Percentiles rank a stretch among this genome's conserved stretches.
phyloP scores from a whole-genome alignment of 257 asterid species.

The Plantago major region DNA sequence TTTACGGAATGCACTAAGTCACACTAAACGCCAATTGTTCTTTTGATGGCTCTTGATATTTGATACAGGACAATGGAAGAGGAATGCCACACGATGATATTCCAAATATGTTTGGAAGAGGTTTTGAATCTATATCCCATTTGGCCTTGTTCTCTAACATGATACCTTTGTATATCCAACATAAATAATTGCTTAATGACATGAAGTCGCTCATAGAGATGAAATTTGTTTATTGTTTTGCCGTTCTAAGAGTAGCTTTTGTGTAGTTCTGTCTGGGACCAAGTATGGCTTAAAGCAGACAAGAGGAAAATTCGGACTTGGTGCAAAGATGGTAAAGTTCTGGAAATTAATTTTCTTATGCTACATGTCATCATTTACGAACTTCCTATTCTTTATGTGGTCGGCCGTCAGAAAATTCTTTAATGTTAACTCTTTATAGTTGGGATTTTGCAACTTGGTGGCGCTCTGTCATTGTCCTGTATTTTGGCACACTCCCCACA shows the following conservation, averaged over 20 bases:
- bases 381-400: not conserved
- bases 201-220: too few relatives aligned
- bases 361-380: not conserved
- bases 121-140: conserved; percentile 32
- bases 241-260: conserved; percentile 22
- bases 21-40: conserved; percentile 14
- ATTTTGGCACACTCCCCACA: not conserved
- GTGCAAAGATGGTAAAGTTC: conserved; percentile 85
- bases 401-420: too few relatives aligned
- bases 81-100: conserved; percentile 98
- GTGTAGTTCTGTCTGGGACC: conserved; percentile 90
- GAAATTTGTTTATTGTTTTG: conserved; percentile 13
- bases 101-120: conserved; percentile 97
- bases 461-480: not conserved
- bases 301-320: conserved; percentile 93
- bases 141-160: not conserved
- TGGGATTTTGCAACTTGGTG: conserved; percentile 11
- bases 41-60: conserved; percentile 23
- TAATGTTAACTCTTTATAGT: not conserved
- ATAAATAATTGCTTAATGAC: not conserved
- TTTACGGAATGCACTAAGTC: not conserved
- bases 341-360: conserved; percentile 11
- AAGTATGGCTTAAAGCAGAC: conserved; percentile 93
- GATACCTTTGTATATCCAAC: conserved; percentile 3
- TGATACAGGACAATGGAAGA: conserved; percentile 78